A percentile compares a stretch with the other conserved stretches of the same genome.
phyloP scores from a whole-genome alignment of 768 basidiomycete species.

The Suillus spraguei region DNA sequence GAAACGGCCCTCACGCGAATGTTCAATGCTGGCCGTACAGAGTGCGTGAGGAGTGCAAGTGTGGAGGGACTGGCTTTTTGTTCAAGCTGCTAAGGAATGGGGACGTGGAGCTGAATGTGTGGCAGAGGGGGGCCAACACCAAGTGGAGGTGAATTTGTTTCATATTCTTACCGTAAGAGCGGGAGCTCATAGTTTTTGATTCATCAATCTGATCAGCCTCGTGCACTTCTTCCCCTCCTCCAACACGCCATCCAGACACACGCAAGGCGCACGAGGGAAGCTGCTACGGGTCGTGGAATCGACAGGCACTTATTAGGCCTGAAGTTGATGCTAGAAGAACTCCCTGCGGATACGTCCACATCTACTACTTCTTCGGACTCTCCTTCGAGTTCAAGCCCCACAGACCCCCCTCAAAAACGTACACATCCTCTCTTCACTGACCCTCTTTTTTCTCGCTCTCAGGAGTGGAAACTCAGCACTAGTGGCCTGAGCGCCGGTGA shows the following conservation, averaged over 20 bases:
- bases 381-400: constrained; percentile 10
- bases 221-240: constrained; percentile 49
- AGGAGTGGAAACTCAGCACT: constrained; percentile 87
- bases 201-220: constrained; percentile 23
- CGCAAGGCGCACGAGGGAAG: constrained; percentile 69
- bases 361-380: neutral
- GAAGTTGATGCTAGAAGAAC: constrained; percentile 54
- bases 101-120: neutral
- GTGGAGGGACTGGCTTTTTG: constrained; percentile 51
- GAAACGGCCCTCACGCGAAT: constrained; percentile 90
- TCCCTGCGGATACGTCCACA: neutral
- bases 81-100: constrained; percentile 21
- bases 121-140: too few relatives aligned
- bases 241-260: constrained; percentile 72
- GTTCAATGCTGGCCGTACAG: constrained; percentile 87
- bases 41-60: constrained; percentile 75
- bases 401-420: constrained; percentile 33
- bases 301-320: constrained; percentile 93
- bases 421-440: constrained; percentile 67
- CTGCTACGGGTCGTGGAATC: constrained; percentile 80
- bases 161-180: neutral
- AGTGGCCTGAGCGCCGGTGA: constrained; percentile 87
- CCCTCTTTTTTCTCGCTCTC: constrained; percentile 68
- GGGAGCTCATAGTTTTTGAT: neutral
- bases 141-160: neutral